Conservation (phyloP, 495 filamentous ascomycete species). For the Penicillium pancosmium region DNA sequence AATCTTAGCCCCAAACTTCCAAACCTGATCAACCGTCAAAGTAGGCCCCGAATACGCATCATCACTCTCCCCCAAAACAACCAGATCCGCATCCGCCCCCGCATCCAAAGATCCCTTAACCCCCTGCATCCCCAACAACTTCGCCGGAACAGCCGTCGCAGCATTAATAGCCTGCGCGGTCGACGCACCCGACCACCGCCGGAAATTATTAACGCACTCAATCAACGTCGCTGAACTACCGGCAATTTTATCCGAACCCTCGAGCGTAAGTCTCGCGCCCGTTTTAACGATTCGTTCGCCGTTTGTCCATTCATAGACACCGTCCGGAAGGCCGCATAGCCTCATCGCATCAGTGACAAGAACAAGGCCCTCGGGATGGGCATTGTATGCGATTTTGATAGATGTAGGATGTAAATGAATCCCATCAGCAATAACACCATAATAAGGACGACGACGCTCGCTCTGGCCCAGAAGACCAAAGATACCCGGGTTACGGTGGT, state of each 20-base stretch:
- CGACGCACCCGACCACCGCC: conserved; percentile 65
- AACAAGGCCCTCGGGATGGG: conserved; percentile 56
- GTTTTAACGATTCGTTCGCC: conserved; percentile 71
- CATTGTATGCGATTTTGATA: conserved; percentile 61
- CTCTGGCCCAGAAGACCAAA: conserved; percentile 70
- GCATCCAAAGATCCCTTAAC: conserved; percentile 68
- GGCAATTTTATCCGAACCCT: conserved; percentile 73
- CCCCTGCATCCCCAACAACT: conserved; percentile 67
- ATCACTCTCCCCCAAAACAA: conserved; percentile 63
- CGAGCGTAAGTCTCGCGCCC: conserved; percentile 65
- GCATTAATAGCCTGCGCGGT: conserved; percentile 68
- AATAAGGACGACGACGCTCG: conserved; percentile 54
- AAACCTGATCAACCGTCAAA: conserved; percentile 70
- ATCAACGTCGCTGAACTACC: conserved; percentile 71
- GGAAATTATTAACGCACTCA: conserved; percentile 81
- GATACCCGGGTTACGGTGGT: conserved; percentile 82
- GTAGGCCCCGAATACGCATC: conserved; percentile 44
- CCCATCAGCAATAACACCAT: conserved; percentile 63
- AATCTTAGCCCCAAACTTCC: conserved; percentile 71
- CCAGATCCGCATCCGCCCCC: conserved; percentile 79
- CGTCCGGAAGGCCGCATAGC: conserved; percentile 71
- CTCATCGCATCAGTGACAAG: conserved; percentile 66
- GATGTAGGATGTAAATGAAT: conserved; percentile 65
- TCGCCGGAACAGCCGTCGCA: conserved; percentile 72
- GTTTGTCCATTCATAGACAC: conserved; percentile 78